Evolutionary conservation across 2,329 filamentous ascomycete species (phyloP).

Genomic region (Penicillium thymicola): DNA sequence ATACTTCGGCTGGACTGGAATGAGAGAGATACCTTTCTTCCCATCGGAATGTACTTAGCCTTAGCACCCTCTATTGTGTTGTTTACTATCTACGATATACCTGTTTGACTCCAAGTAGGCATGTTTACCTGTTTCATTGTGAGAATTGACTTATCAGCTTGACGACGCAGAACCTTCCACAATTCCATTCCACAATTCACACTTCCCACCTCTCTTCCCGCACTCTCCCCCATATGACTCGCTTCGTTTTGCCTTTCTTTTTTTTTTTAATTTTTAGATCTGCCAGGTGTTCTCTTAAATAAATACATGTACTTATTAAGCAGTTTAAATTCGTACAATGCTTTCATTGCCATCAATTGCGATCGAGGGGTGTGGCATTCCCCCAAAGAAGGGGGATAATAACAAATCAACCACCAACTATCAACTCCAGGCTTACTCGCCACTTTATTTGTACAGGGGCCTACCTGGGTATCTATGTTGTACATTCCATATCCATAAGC

Average conservation of each 20-base stretch:
- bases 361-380: slow-evolving; percentile 1
- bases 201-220: neutral
- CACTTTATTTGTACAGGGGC: neutral
- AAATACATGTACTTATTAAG: neutral
- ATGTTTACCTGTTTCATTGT: neutral
- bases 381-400: slow-evolving; percentile 3
- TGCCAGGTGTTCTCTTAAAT: neutral
- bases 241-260: no score
- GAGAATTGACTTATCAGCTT: neutral
- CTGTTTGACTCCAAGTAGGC: neutral
- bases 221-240: neutral
- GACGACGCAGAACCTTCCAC: neutral
- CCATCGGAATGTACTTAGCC: neutral
- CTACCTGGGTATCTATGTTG: neutral
- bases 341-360: neutral
- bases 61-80: neutral
- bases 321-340: neutral
- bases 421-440: neutral
- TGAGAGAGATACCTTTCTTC: slow-evolving; percentile 1
- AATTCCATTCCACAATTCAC: neutral
- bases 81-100: neutral
- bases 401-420: neutral
- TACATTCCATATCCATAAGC: slow-evolving; percentile 1
- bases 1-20: slow-evolving; percentile 6
- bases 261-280: neutral